Conservation (phyloP, 805 yeast species). For the Candida railenensis region DNA sequence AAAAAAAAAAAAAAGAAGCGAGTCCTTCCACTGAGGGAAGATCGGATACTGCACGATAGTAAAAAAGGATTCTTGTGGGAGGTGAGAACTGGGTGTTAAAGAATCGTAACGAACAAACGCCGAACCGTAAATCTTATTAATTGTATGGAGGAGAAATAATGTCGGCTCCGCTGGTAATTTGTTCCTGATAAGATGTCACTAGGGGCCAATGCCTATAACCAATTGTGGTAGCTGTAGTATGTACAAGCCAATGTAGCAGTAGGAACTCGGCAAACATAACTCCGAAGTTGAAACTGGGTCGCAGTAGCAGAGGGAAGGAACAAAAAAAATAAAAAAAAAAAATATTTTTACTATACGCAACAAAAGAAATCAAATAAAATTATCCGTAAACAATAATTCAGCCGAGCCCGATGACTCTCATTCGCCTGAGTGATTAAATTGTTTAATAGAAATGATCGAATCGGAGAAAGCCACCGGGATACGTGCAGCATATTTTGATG, state of each 20-base stretch:
- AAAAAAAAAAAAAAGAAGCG: neutral
- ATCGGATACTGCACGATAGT: neutral
- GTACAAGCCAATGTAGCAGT: neutral
- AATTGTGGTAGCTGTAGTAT: neutral
- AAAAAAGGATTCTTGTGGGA: too few relatives aligned
- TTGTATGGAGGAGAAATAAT: neutral
- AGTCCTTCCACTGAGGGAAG: neutral
- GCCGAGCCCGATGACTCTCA: too few relatives aligned
- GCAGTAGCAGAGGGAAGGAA: neutral
- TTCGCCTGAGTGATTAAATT: too few relatives aligned
- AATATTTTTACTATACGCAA: too few relatives aligned
- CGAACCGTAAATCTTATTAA: too few relatives aligned
- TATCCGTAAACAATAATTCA: too few relatives aligned
- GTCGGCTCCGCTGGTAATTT: too few relatives aligned
- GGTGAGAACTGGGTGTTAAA: too few relatives aligned
- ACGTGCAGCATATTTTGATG: too few relatives aligned
- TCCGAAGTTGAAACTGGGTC: neutral
- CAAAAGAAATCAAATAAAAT: neutral
- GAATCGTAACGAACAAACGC: too few relatives aligned
- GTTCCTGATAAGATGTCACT: neutral
- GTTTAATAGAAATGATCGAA: too few relatives aligned
- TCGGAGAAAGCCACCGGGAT: too few relatives aligned
- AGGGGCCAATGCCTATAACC: neutral
- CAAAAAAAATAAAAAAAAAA: neutral
- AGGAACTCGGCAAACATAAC: neutral